Evolutionary conservation across 768 basidiomycete species (phyloP).

Genomic region (Baorangia bicolor): DNA sequence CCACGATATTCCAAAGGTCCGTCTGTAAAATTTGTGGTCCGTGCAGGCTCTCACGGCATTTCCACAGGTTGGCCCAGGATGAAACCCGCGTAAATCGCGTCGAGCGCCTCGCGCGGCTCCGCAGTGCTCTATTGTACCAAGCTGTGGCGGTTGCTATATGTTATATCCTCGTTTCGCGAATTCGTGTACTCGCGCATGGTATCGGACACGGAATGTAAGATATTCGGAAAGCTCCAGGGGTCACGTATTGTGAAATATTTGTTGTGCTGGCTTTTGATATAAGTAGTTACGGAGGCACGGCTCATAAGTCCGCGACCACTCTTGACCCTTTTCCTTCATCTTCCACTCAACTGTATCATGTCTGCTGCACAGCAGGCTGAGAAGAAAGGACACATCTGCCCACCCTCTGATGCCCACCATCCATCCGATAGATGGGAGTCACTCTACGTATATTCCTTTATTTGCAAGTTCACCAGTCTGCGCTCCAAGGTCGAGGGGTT

Average conservation of each 20-base stretch:
- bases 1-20: conserved; percentile 91
- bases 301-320: conserved; percentile 35
- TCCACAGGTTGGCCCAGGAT: conserved; percentile 81
- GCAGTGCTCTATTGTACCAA: conserved; percentile 12
- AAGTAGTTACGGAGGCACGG: conserved; percentile 37
- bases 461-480: conserved; percentile 77
- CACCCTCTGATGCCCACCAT: conserved; percentile 62
- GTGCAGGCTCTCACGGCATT: conserved; percentile 30
- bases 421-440: conserved; percentile 86
- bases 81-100: conserved; percentile 42
- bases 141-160: conserved; percentile 21
- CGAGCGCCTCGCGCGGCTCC: conserved; percentile 22
- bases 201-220: conserved; percentile 23
- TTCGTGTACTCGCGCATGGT: conserved; percentile 24
- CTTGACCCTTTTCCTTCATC: conserved; percentile 38
- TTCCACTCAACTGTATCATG: conserved; percentile 36
- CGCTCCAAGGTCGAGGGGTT: conserved; percentile 75
- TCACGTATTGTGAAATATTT: conserved; percentile 37
- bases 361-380: conserved; percentile 34
- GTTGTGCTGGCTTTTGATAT: conserved; percentile 34
- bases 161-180: conserved; percentile 11
- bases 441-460: conserved; percentile 81
- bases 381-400: conserved; percentile 54
- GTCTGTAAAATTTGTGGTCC: conserved; percentile 26
- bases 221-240: conserved; percentile 25